phyloP scores from a whole-genome alignment of 2,329 filamentous ascomycete species.

The Cladophialophora carrionii region DNA sequence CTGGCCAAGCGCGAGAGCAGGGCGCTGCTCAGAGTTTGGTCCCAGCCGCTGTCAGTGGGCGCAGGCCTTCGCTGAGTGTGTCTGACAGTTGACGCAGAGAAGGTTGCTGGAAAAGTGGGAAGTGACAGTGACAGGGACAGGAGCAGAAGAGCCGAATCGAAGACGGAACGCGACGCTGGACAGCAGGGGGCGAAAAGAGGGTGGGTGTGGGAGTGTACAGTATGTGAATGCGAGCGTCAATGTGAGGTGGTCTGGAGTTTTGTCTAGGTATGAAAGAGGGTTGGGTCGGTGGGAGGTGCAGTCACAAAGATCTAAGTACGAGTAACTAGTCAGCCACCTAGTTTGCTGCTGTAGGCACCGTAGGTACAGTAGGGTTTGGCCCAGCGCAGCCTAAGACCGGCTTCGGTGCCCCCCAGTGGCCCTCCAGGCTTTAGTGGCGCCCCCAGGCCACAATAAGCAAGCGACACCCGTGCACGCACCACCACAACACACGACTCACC shows the following conservation, averaged over 20 bases:
- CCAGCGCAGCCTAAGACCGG: slow-evolving; percentile 1
- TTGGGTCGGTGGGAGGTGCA: background rate
- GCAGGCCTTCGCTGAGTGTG: slow-evolving; percentile 8
- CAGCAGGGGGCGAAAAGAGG: slow-evolving; percentile 4
- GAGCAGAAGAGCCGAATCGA: slow-evolving; percentile 1
- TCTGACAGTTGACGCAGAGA: slow-evolving; percentile 9
- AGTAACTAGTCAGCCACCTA: background rate
- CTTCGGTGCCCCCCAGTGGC: background rate
- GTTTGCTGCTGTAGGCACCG: background rate
- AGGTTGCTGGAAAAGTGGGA: slow-evolving; percentile 13
- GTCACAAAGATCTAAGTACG: background rate
- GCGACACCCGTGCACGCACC: background rate
- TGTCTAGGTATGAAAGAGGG: background rate
- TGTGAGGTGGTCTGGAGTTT: background rate
- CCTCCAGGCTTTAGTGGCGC: background rate
- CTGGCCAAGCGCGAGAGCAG: slow-evolving; percentile 26
- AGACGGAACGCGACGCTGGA: slow-evolving; percentile 8
- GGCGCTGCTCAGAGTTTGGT: slow-evolving; percentile 18
- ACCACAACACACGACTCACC: background rate
- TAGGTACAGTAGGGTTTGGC: slow-evolving; percentile 2
- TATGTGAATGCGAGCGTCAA: background rate
- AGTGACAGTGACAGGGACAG: slow-evolving; percentile 9
- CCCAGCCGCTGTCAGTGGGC: slow-evolving; percentile 8
- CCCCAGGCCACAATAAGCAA: background rate
- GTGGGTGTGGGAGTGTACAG: background rate